phyloP scores from a whole-genome alignment of 2,329 filamentous ascomycete genomes.

The Colletotrichum tamarilloi region DNA sequence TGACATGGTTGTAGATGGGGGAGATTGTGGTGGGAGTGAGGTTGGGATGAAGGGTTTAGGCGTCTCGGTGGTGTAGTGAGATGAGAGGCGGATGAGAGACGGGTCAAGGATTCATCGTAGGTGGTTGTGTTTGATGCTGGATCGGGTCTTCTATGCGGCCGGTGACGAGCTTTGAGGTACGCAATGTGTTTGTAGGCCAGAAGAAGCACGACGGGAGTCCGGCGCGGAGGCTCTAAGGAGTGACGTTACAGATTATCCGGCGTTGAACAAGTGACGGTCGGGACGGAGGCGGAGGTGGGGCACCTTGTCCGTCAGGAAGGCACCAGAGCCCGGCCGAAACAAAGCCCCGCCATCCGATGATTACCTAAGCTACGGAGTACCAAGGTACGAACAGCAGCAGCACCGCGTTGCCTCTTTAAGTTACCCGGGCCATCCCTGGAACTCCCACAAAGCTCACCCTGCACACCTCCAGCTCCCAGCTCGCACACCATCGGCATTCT shows the following conservation, averaged over 20 bases:
- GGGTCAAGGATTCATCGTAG: slow-evolving; percentile 17
- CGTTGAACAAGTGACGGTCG: slow-evolving; percentile 17
- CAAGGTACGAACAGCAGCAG: too few species aligned
- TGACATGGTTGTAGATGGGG: slow-evolving; percentile 9
- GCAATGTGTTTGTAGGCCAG: too few species aligned
- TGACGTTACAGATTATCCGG: slow-evolving; percentile 18
- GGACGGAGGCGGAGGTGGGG: slow-evolving; percentile 20
- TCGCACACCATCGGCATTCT: background rate
- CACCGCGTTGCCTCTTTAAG: background rate
- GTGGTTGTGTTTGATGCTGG: background rate
- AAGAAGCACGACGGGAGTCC: too few species aligned
- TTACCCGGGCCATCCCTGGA: background rate
- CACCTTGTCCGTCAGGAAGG: background rate
- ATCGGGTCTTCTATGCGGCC: background rate
- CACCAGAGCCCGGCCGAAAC: slow-evolving; percentile 16
- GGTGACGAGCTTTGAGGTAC: background rate
- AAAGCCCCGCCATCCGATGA: slow-evolving; percentile 1
- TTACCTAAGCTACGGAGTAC: background rate
- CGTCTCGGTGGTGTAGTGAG: background rate
- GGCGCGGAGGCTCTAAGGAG: background rate
- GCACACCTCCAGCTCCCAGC: background rate
- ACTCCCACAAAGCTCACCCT: background rate
- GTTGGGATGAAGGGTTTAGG: background rate
- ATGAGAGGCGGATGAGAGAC: background rate
- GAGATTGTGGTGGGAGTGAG: too few species aligned